Evolutionary conservation across 805 yeast species (phyloP), one percentile per base, ranked within the genome.

Genomic region (Lachancea thermotolerans): DNA sequence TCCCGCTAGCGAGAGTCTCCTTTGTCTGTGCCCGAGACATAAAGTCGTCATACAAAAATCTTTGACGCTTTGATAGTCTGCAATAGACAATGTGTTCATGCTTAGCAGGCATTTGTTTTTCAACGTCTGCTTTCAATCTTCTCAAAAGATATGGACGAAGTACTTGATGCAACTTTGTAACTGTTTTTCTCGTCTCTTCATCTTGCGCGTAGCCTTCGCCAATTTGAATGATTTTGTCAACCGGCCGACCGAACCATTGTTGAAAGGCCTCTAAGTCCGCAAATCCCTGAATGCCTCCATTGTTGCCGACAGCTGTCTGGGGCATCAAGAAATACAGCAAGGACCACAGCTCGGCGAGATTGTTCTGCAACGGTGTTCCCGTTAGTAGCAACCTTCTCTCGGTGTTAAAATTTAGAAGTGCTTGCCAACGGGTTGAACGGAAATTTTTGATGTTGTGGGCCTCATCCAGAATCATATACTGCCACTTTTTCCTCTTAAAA

Each of bases 201-300:
- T 82, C 86, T 54, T 82, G 77, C 52, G 79, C 85, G n/a, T 67
- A 71, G 14, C 56, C 55, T 11, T 66, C 70, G 10, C 65, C 61
- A 10, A 72, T 68, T 63, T 93, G 97, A 44, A 93, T 81, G 49
- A 93, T 79, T 53, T 79, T 85, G 62, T 93, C 98, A 3, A 93
- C 97, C 0, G 99, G 99, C 49, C 82, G 78, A n/a, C 97, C 96
- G 65, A 93, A 93, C 99, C 99, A 93, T 52, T 86, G 95, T 58
- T 93, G 99, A 64, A 93, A 93, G 58, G 93, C 96, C 52, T 87
- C 93, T 48, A 93, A 71, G 57, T 91, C 89, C 1, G 99, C 98
- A 75, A 93, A 93, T 1, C 98, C 99, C 41, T 84, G 90, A 5
- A 64, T 56, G 28, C 57, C 58, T 11, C 60, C 55, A 28, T 67